These are phyloP conservation scores for Colletotrichum noveboracense DNA, from an alignment of 2,329 filamentous ascomycete genomes.

Conservation along the genomic window DNA sequence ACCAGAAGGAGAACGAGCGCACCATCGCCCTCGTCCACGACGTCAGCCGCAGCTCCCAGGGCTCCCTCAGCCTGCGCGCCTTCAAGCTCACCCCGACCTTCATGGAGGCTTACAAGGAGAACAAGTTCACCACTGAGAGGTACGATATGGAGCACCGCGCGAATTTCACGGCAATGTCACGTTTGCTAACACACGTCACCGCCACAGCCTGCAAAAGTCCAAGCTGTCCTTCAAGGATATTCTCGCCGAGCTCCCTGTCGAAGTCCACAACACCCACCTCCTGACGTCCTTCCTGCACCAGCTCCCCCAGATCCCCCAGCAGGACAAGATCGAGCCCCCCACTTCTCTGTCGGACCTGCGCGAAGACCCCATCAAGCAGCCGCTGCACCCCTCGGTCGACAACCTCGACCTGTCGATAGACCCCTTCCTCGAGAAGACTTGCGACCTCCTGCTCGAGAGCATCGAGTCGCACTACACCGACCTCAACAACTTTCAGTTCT, in stretches of 20 bases:
- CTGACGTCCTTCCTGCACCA: constrained; percentile 96
- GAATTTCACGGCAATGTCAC: not conserved
- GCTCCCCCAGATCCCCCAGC: constrained; percentile 71
- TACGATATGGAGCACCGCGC: constrained; percentile 42
- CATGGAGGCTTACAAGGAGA: constrained; percentile 92
- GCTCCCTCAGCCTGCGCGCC: constrained; percentile 85
- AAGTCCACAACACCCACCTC: constrained; percentile 95
- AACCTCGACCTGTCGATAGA: constrained; percentile 92
- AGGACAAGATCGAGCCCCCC: constrained; percentile 75
- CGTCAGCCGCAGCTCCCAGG: constrained; percentile 92
- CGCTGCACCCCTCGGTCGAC: constrained; percentile 88
- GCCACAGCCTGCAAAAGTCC: constrained; percentile 87
- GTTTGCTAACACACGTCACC: constrained; percentile 11
- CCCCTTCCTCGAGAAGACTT: constrained; percentile 97
- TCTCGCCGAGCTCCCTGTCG: constrained; percentile 85
- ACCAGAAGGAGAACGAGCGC: constrained; percentile 93
- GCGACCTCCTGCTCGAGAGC: constrained; percentile 92
- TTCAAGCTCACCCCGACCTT: constrained; percentile 90
- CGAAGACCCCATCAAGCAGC: constrained; percentile 64
- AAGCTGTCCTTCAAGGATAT: constrained; percentile 95
- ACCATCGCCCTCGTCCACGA: constrained; percentile 93
- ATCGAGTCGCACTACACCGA: constrained; percentile 99
- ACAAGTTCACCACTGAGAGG: constrained; percentile 96
- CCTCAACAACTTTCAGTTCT: constrained; percentile 98
- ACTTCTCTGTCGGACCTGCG: constrained; percentile 80